Evolutionary conservation across 495 filamentous ascomycete species (phyloP).

Genomic region (Penicillium angulare): DNA sequence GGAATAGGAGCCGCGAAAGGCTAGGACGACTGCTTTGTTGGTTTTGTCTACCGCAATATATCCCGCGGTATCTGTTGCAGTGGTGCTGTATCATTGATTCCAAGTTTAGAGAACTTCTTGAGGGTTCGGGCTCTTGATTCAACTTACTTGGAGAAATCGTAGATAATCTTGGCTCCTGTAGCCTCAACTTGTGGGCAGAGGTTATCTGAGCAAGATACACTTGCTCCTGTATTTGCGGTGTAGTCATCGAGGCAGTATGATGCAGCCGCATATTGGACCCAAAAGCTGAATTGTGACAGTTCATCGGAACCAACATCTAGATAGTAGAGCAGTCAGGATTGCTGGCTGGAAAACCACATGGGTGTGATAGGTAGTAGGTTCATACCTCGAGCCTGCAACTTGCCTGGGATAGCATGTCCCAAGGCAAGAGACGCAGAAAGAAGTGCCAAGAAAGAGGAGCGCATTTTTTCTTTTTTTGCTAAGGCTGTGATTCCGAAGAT

Average conservation of each 20-base stretch:
- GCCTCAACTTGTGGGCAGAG: constrained; percentile 59
- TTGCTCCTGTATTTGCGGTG: constrained; percentile 34
- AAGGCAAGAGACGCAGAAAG: constrained; percentile 12
- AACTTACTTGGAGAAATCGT: constrained; percentile 59
- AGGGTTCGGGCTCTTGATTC: neutral
- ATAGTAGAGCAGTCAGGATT: neutral
- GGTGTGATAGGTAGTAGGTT: neutral
- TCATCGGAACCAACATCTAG: constrained; percentile 32
- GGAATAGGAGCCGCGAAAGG: constrained; percentile 64
- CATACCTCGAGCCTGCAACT: constrained; percentile 18
- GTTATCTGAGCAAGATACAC: constrained; percentile 51
- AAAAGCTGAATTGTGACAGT: constrained; percentile 55
- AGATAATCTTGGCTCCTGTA: constrained; percentile 49
- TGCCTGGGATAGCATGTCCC: constrained; percentile 12
- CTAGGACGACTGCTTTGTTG: constrained; percentile 57
- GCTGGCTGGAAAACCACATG: neutral
- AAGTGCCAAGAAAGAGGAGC: constrained; percentile 1
- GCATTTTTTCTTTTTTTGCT: no score
- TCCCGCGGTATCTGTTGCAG: constrained; percentile 59
- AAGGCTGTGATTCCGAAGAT: no score
- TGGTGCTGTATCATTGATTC: constrained; percentile 37
- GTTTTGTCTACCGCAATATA: constrained; percentile 62
- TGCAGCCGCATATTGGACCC: constrained; percentile 66
- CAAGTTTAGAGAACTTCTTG: neutral
- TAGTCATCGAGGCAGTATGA: constrained; percentile 60